Conservation (phyloP, 805 yeast genomes). For the Schwanniomyces sp. region DNA sequence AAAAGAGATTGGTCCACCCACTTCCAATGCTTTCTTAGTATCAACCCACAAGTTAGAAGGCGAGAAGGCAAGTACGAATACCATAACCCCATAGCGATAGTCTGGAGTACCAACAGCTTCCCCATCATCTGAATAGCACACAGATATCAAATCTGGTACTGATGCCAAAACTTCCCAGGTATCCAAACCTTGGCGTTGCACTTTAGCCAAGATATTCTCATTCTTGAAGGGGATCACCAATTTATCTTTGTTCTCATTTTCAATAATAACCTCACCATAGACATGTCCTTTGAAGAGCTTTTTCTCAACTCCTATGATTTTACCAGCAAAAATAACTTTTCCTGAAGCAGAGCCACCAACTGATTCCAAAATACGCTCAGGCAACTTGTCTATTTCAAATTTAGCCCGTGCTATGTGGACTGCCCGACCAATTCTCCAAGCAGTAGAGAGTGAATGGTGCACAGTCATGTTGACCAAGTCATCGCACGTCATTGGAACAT, state of each 20-base stretch:
- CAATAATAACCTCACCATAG: slow-evolving; percentile 45
- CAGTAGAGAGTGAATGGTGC: slow-evolving; percentile 33
- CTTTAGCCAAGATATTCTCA: slow-evolving; percentile 41
- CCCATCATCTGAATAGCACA: slow-evolving; percentile 41
- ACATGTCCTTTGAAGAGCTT: slow-evolving; percentile 42
- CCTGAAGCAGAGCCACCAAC: slow-evolving; percentile 34
- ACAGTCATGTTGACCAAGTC: slow-evolving; percentile 28
- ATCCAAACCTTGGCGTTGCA: slow-evolving; percentile 11
- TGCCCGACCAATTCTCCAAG: slow-evolving; percentile 51
- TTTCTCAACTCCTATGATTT: slow-evolving; percentile 43
- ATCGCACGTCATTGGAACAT: slow-evolving; percentile 27
- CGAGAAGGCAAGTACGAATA: slow-evolving; percentile 42
- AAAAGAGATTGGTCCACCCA: slow-evolving; percentile 45
- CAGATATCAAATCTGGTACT: slow-evolving; percentile 48
- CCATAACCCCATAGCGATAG: slow-evolving; percentile 44
- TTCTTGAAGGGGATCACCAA: slow-evolving; percentile 47
- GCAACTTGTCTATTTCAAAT: slow-evolving; percentile 27
- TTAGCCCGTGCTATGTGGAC: slow-evolving; percentile 36
- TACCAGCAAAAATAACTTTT: slow-evolving; percentile 30
- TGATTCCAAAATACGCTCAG: slow-evolving; percentile 31
- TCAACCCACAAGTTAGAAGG: slow-evolving; percentile 37
- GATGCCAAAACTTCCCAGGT: slow-evolving; percentile 29
- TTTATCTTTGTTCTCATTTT: slow-evolving; percentile 10
- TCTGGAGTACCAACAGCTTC: slow-evolving; percentile 52
- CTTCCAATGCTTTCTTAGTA: slow-evolving; percentile 31